Base-by-base conservation (phyloP, 2,329 filamentous ascomycete genomes). In the Aspergillus jensenii region DNA sequence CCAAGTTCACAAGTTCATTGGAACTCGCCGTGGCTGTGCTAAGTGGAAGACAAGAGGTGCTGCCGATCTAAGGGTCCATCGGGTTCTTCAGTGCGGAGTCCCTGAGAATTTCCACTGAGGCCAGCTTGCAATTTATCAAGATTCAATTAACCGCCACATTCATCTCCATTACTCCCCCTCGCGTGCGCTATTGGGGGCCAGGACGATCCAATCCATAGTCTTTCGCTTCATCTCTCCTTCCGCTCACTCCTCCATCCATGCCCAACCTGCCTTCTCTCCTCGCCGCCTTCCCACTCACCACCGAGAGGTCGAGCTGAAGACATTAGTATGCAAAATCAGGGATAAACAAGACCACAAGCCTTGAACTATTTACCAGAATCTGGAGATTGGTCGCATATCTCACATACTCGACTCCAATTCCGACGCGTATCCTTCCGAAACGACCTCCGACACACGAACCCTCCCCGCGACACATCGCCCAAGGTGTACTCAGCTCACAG, bases 101-200 rank as follows among this genome's bases (percentile, higher is more conserved):
- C 33, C 43, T 31, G 49, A 40, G 52, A 43, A 39, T 37, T 49
- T 47, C 51, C 56, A 43, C 47, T 61, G 57, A 70, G 68, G 68
- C 67, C 68, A 70, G 66, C 63, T 70, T 67, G 65, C 62, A 31
- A 31, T 31, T 25, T 31, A 61, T 62, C 55, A 63, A 57, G 33
- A 43, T 35, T 40, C 27, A 39, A 37, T 21, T 39, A 50, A 43
- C 48, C 51, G 33, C 50, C 45, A 49, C 40, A n/a, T 56, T 40
- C 25, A 45, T 11, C 9, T 35, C 37, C 37, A 31, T 47, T 35
- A 33, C 37, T 43, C 56, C 54, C 58, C 52, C 40, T 57, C 59
- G 57, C 48, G 59, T 60, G 55, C 50, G 49, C 56, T 44, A 54
- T 40, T 53, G 19, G 17, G 25, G 43, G 45, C 43, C 40, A 55